phyloP scores from a whole-genome alignment of 2,329 filamentous ascomycete genomes.

The Ceratocystiopsis sp. region DNA sequence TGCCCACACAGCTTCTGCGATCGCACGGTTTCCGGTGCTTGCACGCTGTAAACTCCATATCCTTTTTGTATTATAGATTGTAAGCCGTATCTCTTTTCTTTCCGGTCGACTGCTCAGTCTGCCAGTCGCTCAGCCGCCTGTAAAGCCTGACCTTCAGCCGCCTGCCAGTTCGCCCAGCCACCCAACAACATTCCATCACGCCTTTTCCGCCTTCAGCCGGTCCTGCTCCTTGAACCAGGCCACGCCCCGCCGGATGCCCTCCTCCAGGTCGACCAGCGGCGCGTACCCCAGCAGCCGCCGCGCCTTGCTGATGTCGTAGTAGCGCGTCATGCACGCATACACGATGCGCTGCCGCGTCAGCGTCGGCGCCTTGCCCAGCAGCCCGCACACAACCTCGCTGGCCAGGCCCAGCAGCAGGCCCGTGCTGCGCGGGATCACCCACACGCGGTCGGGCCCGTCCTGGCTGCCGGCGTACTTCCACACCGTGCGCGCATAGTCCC shows the following conservation, averaged over 20 bases:
- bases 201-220: slow-evolving; percentile 13
- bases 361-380: slow-evolving; percentile 35
- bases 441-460: slow-evolving; percentile 35
- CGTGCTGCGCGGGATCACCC: slow-evolving; percentile 33
- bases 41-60: no score
- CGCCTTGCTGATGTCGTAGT: slow-evolving; percentile 64
- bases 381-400: slow-evolving; percentile 33
- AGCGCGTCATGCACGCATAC: slow-evolving; percentile 59
- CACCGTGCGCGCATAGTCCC: slow-evolving; percentile 68
- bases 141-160: no score
- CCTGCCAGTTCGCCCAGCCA: no score
- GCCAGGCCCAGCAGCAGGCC: slow-evolving; percentile 34
- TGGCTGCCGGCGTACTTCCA: slow-evolving; percentile 47
- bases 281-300: slow-evolving; percentile 51
- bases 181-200: no score
- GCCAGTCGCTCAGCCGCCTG: no score
- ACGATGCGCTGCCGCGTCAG: slow-evolving; percentile 43
- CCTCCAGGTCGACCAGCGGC: slow-evolving; percentile 48
- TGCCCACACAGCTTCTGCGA: no score
- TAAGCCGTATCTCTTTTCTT: no score
- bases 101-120: no score
- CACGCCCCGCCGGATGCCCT: slow-evolving; percentile 41
- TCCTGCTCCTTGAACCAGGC: slow-evolving; percentile 37
- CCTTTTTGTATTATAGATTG: no score
- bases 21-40: no score